These are phyloP conservation scores for Trichoderma sp. DNA, from an alignment of 2,329 filamentous ascomycete genomes.

Conservation along the genomic window DNA sequence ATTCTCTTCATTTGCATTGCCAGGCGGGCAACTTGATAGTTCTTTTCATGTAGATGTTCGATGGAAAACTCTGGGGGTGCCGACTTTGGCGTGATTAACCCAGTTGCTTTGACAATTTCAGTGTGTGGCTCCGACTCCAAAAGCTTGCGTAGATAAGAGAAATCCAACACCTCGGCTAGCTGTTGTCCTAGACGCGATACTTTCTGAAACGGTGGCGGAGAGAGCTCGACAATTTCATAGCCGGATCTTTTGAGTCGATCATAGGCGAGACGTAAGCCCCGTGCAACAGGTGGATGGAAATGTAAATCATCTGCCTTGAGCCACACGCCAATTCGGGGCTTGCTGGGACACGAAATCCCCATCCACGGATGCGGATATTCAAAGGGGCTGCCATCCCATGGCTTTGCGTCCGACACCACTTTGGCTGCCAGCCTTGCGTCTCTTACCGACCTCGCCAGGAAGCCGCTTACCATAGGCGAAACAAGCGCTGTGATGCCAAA, in stretches of 20 bases:
- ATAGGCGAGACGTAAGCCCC: neutral
- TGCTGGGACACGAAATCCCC: neutral
- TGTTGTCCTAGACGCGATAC: neutral
- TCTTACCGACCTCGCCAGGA: conserved; percentile 1
- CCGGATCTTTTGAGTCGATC: neutral
- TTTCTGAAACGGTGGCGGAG: neutral
- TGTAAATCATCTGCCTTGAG: neutral
- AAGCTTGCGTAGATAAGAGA: neutral
- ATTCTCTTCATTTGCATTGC: conserved; percentile 5
- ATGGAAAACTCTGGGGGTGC: neutral
- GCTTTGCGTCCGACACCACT: neutral
- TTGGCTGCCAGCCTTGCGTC: neutral
- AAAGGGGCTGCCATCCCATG: neutral
- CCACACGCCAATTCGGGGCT: neutral
- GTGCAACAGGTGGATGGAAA: neutral
- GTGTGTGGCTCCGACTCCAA: neutral
- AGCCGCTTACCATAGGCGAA: neutral
- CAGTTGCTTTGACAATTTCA: neutral
- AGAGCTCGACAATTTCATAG: neutral
- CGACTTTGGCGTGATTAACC: neutral
- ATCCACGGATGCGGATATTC: neutral
- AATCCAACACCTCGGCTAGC: neutral
- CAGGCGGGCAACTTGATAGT: neutral
- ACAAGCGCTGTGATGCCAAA: neutral
- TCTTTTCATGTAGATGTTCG: neutral